Base-by-base conservation (phyloP, 306 rosid genomes). In the Prunus mongolica region DNA sequence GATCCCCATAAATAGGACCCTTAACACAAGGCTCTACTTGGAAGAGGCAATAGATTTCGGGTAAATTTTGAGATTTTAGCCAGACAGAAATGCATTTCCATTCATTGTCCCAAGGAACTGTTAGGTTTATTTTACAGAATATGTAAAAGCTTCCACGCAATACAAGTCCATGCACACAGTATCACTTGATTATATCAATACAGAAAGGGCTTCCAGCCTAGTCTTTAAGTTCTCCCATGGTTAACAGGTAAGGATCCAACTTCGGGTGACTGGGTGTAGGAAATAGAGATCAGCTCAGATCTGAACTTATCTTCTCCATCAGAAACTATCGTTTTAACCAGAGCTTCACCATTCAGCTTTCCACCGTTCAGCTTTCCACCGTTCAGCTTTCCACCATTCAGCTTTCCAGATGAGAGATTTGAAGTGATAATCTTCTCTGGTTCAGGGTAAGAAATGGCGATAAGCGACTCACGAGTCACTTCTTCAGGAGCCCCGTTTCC, bases 381-480 rank as follows among this genome's bases (percentile, higher is more conserved):
- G 24, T 24, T 24, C 1, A 24, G 52, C 79, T 77, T 84, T 47
- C 63, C 86, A 66, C 8, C 41, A 34, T 34, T 34, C 41, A 34
- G 41, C 41, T 34, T 34, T 34, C 57, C 86, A 66, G 75, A 25
- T 14, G 77, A 54, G 67, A 25, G 69, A 22, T 74, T 71, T 56
- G 89, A 71, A 75, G 74, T 34, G 69, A 76, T 52, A 66, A 14
- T 76, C 58, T 78, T 71, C 44, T 87, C 88, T 77, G 90, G 88
- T 71, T 73, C 77, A 22, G 62, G 30, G 79, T 84, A 79, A 46
- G 90, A 82, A 52, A 87, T 84, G 78, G 85, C 72, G 44, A 87
- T 87, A 20, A 87, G 88, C 46, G 86, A 87, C 83, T 87, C 90
- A 67, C 90, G 84, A 68, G 90, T 79, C 86, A 77, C 83, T 80